Conservation (phyloP, 495 filamentous ascomycete genomes). For the Aspergillus sclerotioniger region DNA sequence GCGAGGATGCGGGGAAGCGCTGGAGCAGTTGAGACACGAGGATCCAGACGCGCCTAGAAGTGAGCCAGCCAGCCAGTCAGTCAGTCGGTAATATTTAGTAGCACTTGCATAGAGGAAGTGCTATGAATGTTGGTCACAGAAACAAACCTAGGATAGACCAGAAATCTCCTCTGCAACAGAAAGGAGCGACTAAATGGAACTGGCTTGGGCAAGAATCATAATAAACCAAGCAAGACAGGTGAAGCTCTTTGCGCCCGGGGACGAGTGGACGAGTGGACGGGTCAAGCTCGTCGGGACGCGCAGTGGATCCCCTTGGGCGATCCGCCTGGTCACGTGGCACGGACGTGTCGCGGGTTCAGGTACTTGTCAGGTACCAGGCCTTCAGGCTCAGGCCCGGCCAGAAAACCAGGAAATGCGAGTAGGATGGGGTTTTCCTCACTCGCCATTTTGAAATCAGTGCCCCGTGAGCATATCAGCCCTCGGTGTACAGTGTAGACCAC, state of each 20-base stretch:
- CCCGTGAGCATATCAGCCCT: no score
- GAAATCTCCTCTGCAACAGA: no score
- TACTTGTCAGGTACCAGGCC: no score
- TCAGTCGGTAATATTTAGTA: neutral
- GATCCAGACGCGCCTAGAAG: conserved; percentile 1
- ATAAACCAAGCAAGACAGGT: neutral
- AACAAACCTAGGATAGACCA: no score
- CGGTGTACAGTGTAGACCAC: no score
- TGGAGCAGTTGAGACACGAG: neutral
- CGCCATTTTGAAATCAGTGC: no score
- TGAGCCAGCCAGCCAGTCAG: neutral
- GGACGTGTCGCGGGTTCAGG: neutral
- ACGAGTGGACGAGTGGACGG: neutral
- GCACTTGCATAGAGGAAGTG: no score
- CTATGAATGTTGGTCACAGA: no score
- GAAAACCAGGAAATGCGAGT: no score
- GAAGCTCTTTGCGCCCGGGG: conserved; percentile 15
- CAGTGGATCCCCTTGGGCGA: conserved; percentile 8
- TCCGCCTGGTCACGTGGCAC: conserved; percentile 7
- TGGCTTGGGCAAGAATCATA: neutral
- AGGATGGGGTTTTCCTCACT: no score
- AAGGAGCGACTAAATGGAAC: no score
- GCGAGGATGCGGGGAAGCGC: conserved; percentile 6
- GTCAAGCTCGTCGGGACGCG: conserved; percentile 9
- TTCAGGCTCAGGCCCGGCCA: no score